A percentile compares a stretch with the other conserved stretches of the same genome.
Evolutionary conservation across 345 rosid genomes (phyloP).

Genomic region (Balakata baccata): DNA sequence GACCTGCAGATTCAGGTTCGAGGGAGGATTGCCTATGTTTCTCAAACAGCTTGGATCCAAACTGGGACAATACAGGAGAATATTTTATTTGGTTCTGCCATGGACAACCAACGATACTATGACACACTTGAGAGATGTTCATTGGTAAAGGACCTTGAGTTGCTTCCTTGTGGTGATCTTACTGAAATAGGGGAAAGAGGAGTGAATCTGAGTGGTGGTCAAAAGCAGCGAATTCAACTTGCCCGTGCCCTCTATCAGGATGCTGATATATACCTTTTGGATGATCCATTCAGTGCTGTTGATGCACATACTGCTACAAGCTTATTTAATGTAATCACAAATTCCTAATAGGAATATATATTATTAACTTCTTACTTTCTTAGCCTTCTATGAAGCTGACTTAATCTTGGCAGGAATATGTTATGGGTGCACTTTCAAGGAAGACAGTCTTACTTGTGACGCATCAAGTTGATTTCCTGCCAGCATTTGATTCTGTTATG

Average conservation of each 20-base stretch:
- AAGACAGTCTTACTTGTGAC: constrained; percentile 86
- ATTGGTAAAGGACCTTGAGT: constrained; percentile 81
- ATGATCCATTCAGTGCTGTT: constrained; percentile 96
- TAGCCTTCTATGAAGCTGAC: constrained; percentile 22
- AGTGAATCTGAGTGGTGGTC: constrained; percentile 96
- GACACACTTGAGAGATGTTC: constrained; percentile 78
- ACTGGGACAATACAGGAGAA: constrained; percentile 82
- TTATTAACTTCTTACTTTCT: background rate
- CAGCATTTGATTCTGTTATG: constrained; percentile 83
- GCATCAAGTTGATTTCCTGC: constrained; percentile 96
- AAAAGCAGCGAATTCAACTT: constrained; percentile 93
- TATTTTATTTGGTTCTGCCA: constrained; percentile 70
- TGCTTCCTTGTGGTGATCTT: constrained; percentile 80
- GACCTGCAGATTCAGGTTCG: constrained; percentile 56
- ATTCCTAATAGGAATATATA: background rate
- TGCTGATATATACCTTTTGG: constrained; percentile 86
- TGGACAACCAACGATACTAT: constrained; percentile 64
- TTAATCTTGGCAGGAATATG: constrained; percentile 62
- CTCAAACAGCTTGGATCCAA: constrained; percentile 96
- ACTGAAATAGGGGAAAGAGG: constrained; percentile 99
- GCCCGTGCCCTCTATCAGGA: constrained; percentile 95
- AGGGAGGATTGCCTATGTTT: constrained; percentile 85
- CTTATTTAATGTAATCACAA: constrained; percentile 65
- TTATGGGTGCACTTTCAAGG: constrained; percentile 64
- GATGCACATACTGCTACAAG: constrained; percentile 94